A percentile compares a stretch with the other conserved stretches of the same genome.
phyloP scores from a whole-genome alignment of 2,329 filamentous ascomycete genomes.

The Phialocephala sp. region DNA sequence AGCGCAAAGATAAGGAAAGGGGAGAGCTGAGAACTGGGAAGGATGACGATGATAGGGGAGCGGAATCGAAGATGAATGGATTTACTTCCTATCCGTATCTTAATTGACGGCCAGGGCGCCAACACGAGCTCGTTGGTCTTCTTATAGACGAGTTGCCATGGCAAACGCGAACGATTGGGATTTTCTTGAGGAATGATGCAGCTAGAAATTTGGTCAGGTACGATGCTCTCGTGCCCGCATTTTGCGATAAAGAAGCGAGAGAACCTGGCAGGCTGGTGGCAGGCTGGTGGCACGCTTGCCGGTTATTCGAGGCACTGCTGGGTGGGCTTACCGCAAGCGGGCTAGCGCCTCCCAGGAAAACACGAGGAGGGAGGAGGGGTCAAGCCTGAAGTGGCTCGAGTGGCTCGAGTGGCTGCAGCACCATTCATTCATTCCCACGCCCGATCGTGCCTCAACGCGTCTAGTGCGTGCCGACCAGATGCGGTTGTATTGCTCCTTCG shows the following conservation, averaged over 20 bases:
- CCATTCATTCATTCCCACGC: neutral
- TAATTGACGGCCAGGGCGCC: neutral
- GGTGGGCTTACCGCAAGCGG: neutral
- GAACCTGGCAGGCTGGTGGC: neutral
- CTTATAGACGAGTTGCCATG: conserved; percentile 4
- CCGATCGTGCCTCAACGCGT: neutral
- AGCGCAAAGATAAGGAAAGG: conserved; percentile 19
- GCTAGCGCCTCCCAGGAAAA: conserved; percentile 2
- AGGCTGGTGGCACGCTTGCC: neutral
- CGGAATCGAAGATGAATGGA: neutral
- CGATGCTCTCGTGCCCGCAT: conserved; percentile 12
- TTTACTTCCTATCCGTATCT: conserved; percentile 4
- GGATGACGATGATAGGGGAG: conserved; percentile 12
- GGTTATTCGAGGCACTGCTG: conserved; percentile 9
- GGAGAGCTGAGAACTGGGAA: conserved; percentile 15
- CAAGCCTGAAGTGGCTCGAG: neutral
- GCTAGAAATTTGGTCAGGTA: conserved; percentile 5
- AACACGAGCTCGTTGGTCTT: neutral
- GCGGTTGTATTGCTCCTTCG: neutral
- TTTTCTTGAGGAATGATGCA: conserved; percentile 9
- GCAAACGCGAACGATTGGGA: neutral
- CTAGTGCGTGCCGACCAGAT: neutral
- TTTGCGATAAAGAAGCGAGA: neutral
- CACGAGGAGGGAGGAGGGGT: neutral
- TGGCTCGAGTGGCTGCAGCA: neutral